Base-by-base conservation (phyloP, 208 protist species). In the Leptomonas pyrrhocoris region DNA sequence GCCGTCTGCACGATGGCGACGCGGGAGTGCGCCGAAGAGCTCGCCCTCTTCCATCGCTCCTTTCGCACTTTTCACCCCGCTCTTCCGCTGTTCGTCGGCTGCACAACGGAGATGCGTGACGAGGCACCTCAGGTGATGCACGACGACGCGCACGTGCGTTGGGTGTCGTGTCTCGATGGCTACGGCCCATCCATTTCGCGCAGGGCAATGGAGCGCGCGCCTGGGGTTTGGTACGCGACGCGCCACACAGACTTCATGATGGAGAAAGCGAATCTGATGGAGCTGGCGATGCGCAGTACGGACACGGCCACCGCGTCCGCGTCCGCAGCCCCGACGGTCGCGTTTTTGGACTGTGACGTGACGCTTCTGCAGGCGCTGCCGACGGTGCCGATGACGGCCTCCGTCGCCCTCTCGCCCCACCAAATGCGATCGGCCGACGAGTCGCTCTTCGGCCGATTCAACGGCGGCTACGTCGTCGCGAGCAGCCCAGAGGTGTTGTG, bases 161-260 rank as follows among this genome's bases (percentile, higher is more conserved):
- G 87, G 83, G 62, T 93, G 19, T 74, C 79, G 9, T 91, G 86
- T 51, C 76, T 95, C 23, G 90, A 95, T 49, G 53, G 51, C 28
- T 95, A 92, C 74, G 68, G 63, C 36, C 70, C 62, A 28, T 12
- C n/a, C 23, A 89, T 94, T 67, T 57, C 80, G 15, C 78, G 90
- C n/a, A 48, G 42, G 4, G 45, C n/a, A 25, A 95, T 95, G 90
- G 90, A 95, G 70, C 62, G 55, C 28, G 58, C 83, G 61, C 74
- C 58, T 2, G 90, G 90, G 7, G 78, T 92, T 50, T 92, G 84
- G 84, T 94, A 86, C 58, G 75, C 81, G 3, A 74, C 88, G 19
- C 73, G 85, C 15, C 87, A 95, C 77, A 77, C 81, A 0, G 90
- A 94, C 63, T 92, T 92, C 72, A 96, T 94, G 88, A 92, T 96